Evolutionary conservation across 2,329 filamentous ascomycete genomes (phyloP), one percentile per base, ranked within the genome.

Genomic region (Cladosporium phlei): DNA sequence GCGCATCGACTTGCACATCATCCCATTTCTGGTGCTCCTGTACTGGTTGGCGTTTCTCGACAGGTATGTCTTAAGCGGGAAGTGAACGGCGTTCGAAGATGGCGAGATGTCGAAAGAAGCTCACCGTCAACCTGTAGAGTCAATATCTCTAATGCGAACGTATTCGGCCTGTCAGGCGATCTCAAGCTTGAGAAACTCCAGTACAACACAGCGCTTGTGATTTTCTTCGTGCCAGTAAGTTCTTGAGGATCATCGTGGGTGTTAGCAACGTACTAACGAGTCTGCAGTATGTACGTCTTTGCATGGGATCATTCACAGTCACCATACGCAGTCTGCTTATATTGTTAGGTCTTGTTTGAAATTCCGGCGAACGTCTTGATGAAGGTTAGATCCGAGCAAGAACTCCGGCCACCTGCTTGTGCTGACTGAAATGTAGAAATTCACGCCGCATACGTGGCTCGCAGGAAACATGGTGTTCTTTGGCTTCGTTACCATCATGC

Each of bases 381-480:
- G 42, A 45, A 45, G 30, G 34, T 38, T 6, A 25, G 24, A 25
- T n/a, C n/a, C 24, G 24, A 25, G 24, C 24, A n/a, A n/a, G n/a
- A n/a, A n/a, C n/a, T n/a, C 11, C 24, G 24, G 24, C 24, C 34
- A 22, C 7, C 14, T 9, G 16, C 19, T 22, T 22, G 22, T 24
- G 10, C 34, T 24, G 12, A 38, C 19, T 10, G 6, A 77, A 2
- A 62, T 77, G 40, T 76, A 77, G 59, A 70, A 70, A 46, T 66
- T 77, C 51, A 73, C 69, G 53, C 75, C 75, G 0, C 69, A 74
- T 51, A 56, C 77, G 19, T 77, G 75, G 75, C 65, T 69, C 2
- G 59, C 60, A 10, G 62, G 80, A 43, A 95, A 90, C 70, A 95
- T 95, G 85, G 85, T 91, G 54, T 69, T 80, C 48, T 96, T 95